Conservation (phyloP, 371 early-diverging fungal genomes). For the Choanephora cucurbitarum region DNA sequence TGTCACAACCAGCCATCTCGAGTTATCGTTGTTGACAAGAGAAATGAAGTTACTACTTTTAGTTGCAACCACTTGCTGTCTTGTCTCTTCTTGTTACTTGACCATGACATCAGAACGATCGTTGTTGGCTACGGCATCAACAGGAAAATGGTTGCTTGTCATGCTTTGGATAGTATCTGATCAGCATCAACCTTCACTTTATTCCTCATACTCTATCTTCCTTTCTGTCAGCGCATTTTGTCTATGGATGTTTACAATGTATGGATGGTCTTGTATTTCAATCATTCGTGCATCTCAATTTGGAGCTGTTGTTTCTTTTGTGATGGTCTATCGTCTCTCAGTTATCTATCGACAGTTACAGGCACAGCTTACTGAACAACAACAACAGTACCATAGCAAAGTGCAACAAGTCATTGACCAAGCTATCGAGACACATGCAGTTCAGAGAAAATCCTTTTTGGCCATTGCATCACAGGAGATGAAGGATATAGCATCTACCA, state of each 20-base stretch:
- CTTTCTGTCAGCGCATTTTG: neutral
- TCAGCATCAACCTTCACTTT: neutral
- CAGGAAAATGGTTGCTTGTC: neutral
- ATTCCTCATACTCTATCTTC: neutral
- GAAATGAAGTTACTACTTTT: neutral
- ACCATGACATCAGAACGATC: neutral
- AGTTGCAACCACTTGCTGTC: neutral
- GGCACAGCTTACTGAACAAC: neutral
- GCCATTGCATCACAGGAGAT: constrained; percentile 53
- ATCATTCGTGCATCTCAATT: too few species aligned
- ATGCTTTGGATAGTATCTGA: neutral
- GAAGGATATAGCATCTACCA: constrained; percentile 52
- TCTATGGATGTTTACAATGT: neutral
- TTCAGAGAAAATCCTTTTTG: constrained; percentile 25
- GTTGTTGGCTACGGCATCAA: neutral
- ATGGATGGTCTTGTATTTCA: neutral
- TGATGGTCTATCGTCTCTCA: constrained; percentile 1
- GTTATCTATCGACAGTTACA: neutral
- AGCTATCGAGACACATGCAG: constrained; percentile 26
- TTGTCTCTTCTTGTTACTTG: neutral
- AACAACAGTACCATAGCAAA: neutral
- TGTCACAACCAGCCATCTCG: neutral
- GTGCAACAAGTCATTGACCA: constrained; percentile 23
- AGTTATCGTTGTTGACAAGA: neutral
- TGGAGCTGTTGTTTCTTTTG: too few species aligned